Base-by-base conservation (phyloP, 805 yeast genomes). In the Candida sphagnicola region DNA sequence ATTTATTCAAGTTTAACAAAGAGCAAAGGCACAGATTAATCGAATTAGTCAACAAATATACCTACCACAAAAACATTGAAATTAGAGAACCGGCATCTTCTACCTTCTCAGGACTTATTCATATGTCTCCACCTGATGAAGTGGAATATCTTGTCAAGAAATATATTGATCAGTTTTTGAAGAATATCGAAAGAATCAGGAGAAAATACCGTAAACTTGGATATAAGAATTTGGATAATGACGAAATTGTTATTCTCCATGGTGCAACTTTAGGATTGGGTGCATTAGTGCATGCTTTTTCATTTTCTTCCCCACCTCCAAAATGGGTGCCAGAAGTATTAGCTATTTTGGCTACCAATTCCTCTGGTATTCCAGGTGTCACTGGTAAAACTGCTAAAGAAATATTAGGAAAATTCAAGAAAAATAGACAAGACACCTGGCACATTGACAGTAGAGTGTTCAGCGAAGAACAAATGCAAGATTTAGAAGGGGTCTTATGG, bases 341-440 rank as follows among this genome's bases (percentile, higher is more conserved):
- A 45, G 72, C 84, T 1, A 65, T 75, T 1, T 62, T 93, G 42
- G 89, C 96, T 0, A 76, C 75, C 18, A 80, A 80, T 55, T 81
- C 88, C 2, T 72, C 82, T 2, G 78, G 84, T 12, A 75, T 85
- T 15, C 81, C 81, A 13, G 97, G 97, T 5, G 57, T 80, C 38
- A 78, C 85, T 19, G 96, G 96, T 1, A 77, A 82, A 39, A 76
- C 95, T 1, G 95, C 96, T 5, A 91, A 91, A 59, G 81, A 80
- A 23, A 74, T 78, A 2, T 70, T 91, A 36, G 82, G 95, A 46
- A 82, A 79, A 45, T 93, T 93, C 65, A 91, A 90, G 58, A 89
- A 89, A 65, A 79, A 87, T 4, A 76, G 98, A 47, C 95, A 90
- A 42, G 99, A 91, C 52, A 88, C 97, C 0, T 91, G 99, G 99